Evolutionary conservation across 495 filamentous ascomycete genomes (phyloP).

Genomic region (Talaromyces stipitatus): DNA sequence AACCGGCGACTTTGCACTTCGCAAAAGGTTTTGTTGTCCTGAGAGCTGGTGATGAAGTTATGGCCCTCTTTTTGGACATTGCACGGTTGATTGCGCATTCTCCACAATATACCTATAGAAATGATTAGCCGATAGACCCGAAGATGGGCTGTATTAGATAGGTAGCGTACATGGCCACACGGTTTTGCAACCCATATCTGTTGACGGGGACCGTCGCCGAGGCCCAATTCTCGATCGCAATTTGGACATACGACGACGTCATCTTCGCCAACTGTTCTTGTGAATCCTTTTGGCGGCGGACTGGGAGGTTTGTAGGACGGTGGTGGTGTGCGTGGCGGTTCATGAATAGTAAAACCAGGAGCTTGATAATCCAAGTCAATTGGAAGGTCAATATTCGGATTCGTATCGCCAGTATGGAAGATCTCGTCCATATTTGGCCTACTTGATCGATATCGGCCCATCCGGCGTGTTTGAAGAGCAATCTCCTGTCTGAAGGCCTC

Average conservation of each 20-base stretch:
- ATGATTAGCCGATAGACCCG: not conserved
- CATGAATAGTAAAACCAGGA: constrained; percentile 19
- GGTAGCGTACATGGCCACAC: constrained; percentile 62
- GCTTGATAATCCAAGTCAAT: constrained; percentile 19
- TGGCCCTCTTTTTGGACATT: constrained; percentile 24
- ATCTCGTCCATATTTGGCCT: constrained; percentile 12
- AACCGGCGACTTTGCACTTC: constrained; percentile 45
- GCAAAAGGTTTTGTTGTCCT: constrained; percentile 31
- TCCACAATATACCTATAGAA: constrained; percentile 61
- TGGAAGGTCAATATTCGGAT: constrained; percentile 13
- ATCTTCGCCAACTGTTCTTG: constrained; percentile 51
- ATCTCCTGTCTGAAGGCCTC: constrained; percentile 11
- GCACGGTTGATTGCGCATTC: constrained; percentile 51
- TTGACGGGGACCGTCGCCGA: constrained; percentile 48
- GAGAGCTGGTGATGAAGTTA: constrained; percentile 5
- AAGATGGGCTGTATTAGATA: not conserved
- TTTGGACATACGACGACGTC: constrained; percentile 64
- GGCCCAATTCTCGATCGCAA: constrained; percentile 63
- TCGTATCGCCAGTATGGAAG: constrained; percentile 13
- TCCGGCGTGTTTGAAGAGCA: constrained; percentile 6
- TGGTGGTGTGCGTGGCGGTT: constrained; percentile 13
- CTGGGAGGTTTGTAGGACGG: constrained; percentile 51
- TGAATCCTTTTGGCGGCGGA: constrained; percentile 54
- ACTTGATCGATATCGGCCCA: not conserved
- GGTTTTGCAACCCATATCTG: constrained; percentile 66